phyloP scores from a whole-genome alignment of 176 grass and related monocot genomes.

The Phyllostachys edulis region DNA sequence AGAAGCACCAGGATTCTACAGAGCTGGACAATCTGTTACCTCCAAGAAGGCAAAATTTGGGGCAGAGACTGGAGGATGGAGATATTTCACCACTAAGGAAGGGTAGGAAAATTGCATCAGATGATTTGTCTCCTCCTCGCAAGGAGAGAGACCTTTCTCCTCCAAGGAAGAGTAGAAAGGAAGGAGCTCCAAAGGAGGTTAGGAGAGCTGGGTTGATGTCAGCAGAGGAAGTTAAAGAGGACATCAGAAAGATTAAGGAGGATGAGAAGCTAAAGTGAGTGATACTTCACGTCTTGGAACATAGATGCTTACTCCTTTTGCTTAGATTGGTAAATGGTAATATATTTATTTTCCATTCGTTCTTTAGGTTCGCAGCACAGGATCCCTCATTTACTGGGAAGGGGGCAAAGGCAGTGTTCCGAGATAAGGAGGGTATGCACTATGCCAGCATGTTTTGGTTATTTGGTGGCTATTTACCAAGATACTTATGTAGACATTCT shows the following conservation, averaged over 20 bases:
- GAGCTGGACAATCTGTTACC: slow-evolving; percentile 41
- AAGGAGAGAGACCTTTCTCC: slow-evolving; percentile 54
- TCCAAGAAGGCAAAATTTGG: slow-evolving; percentile 34
- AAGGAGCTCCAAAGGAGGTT: slow-evolving; percentile 39
- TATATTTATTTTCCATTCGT: slow-evolving; percentile 20
- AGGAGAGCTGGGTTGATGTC: slow-evolving; percentile 68
- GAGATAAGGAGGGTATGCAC: slow-evolving; percentile 64
- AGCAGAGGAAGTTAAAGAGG: slow-evolving; percentile 66
- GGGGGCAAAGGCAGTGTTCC: slow-evolving; percentile 78
- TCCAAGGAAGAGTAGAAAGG: slow-evolving; percentile 59
- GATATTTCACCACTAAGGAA: slow-evolving; percentile 60
- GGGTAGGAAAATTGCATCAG: slow-evolving; percentile 36
- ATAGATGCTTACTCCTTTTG: slow-evolving; percentile 13
- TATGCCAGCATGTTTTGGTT: slow-evolving; percentile 11
- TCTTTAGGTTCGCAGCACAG: slow-evolving; percentile 58
- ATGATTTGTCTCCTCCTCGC: slow-evolving; percentile 44
- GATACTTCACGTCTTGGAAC: neutral
- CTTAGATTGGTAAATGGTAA: slow-evolving; percentile 38
- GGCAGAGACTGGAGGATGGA: neutral
- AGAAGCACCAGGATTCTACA: slow-evolving; percentile 8
- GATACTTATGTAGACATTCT: neutral
- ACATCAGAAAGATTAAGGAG: slow-evolving; percentile 67
- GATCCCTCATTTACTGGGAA: slow-evolving; percentile 71
- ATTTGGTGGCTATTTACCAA: neutral
- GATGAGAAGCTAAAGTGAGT: slow-evolving; percentile 65